Evolutionary conservation across 768 basidiomycete genomes (phyloP), one percentile per base, ranked within the genome.

Genomic region (Strobilomyces confusus): DNA sequence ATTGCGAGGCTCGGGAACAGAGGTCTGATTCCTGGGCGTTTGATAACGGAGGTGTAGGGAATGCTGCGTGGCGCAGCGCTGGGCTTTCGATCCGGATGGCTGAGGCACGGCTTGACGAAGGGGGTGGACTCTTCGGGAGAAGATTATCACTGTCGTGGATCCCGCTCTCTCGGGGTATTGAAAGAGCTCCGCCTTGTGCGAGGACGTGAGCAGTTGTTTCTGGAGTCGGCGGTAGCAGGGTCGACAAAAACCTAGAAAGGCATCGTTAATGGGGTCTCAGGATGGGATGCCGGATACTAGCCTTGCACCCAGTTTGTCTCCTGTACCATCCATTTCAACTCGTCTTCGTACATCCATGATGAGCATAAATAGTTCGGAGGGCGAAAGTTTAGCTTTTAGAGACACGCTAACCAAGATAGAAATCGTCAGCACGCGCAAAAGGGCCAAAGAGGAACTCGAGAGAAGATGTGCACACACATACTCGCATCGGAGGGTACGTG

Each of bases 161-260:
- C 25, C 48, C 49, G 23, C 11, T 26, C 34, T 52, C 54, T 32
- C 33, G 20, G 13, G 50, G 45, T 41, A 60, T 58, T 9, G 52
- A 40, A 48, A 58, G 51, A 20, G 67, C 67, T 44, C 87, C 88
- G 38, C 87, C 86, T 69, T 84, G 83, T 1, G 78, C 74, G 20
- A 90, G 76, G 23, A 87, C 80, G 63, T 87, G 82, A 44, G 85
- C 80, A 12, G 85, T 80, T 7, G 80, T 84, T 64, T 86, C 83
- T 9, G 81, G 76, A 0, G 89, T 91, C 34, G 85, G 81, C 3
- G 91, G 90, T 11, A 92, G 78, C 8, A 94, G 78, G 0, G 86
- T 82, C 1, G 87, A 80, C 17, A 86, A 66, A 66, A 93, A 92
- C 26, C 67, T 69, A n/a, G 15, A 42, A n/a, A 9, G 40, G 33